Evolutionary conservation across 2,329 filamentous ascomycete species (phyloP), one percentile per base, ranked within the genome.

Genomic region (Xylogone sp.): DNA sequence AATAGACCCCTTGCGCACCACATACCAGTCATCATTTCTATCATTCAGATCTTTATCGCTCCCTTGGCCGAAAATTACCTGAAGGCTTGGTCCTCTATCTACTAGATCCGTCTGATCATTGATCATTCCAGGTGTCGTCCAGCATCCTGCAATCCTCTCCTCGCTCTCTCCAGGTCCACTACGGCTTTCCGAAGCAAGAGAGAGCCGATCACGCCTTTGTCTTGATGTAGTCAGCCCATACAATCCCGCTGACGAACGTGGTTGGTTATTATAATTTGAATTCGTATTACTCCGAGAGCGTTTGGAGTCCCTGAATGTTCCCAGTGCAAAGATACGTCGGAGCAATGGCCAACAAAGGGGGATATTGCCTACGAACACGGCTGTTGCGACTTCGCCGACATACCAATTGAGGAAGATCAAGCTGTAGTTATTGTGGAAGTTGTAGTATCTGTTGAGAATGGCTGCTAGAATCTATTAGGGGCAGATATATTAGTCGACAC

Each of bases 291-390:
- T 39, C 8, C n/a, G 12, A 18, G 34, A 39, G 4, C n/a, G 34
- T 5, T 39, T 39, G 4, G 34, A 39, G n/a, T 16, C 34, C 34
- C 45, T 20, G 20, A 44, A 50, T 3, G 39, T 29, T 5, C 22
- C 42, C 16, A 54, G 45, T n/a, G 48, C 48, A 53, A 72, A 65
- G 52, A 65, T 64, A 52, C 73, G 68, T 46, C 71, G 68, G 43
- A 78, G 59, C 16, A 79, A 65, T 2, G 74, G 72, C 75, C 75
- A 79, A 31, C 77, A 69, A 27, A 72, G 66, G 2, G 75, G 76
- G 1, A 78, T 60, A 55, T 79, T 79, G 51, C 73, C 69, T 18
- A 78, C 74, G 54, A 74, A 74, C 7, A 78, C 69, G 8, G 75
- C 75, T 2, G 76, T 73, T n/a, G 68, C 71, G 9, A 73, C 71